Evolutionary conservation across 208 protist genomes (phyloP).

Genomic region (Crithidia fasciculata): DNA sequence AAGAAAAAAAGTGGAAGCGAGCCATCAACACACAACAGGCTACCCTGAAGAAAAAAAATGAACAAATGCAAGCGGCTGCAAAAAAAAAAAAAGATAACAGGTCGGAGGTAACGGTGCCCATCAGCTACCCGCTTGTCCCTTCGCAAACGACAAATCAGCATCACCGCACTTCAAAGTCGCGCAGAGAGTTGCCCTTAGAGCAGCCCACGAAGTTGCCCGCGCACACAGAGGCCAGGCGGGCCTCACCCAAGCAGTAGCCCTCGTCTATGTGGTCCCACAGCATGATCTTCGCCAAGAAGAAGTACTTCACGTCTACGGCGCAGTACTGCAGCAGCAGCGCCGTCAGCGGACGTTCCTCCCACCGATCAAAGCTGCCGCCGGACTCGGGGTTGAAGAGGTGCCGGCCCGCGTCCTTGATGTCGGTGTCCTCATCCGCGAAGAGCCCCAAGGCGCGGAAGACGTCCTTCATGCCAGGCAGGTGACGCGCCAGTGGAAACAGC

Average conservation of each 20-base stretch:
- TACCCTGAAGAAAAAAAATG: slow-evolving; percentile 10
- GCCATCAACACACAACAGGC: not conserved
- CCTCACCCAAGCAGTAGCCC: slow-evolving; percentile 32
- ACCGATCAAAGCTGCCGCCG: slow-evolving; percentile 56
- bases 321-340: slow-evolving; percentile 63
- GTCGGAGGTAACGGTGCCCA: not conserved
- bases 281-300: slow-evolving; percentile 49
- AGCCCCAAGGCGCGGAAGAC: slow-evolving; percentile 45
- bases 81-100: slow-evolving; percentile 12
- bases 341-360: slow-evolving; percentile 55
- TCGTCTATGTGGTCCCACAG: slow-evolving; percentile 35
- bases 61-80: not conserved
- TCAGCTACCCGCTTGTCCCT: not conserved
- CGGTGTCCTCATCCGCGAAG: slow-evolving; percentile 38
- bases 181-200: slow-evolving; percentile 38
- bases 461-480: slow-evolving; percentile 60
- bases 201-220: slow-evolving; percentile 30
- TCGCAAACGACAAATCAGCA: not conserved
- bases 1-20: not conserved
- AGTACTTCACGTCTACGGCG: slow-evolving; percentile 68
- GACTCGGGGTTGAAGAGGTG: slow-evolving; percentile 49
- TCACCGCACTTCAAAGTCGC: slow-evolving; percentile 35
- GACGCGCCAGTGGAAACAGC: slow-evolving; percentile 28
- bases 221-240: slow-evolving; percentile 41
- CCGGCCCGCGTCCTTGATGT: slow-evolving; percentile 49